A percentile compares a stretch with the other conserved stretches of the same genome.
Conservation (phyloP, 2,329 filamentous ascomycete species). For the Scedosporium dehoogii region DNA sequence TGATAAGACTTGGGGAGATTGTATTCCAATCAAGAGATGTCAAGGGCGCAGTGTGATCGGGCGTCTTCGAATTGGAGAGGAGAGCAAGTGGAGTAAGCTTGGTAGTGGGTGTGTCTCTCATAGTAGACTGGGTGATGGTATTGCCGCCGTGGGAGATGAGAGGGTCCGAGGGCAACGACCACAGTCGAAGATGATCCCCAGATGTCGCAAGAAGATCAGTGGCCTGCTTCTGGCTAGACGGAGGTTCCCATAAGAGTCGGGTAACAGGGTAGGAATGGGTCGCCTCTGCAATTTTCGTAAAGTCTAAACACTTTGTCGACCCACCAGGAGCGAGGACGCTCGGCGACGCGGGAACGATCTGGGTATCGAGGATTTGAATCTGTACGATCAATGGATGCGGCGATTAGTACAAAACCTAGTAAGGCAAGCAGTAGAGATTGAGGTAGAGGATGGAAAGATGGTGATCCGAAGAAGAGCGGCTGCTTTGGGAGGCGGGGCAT, state of each 20-base stretch:
- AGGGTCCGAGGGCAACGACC: constrained; percentile 75
- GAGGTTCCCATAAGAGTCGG: constrained; percentile 89
- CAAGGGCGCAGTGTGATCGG: constrained; percentile 91
- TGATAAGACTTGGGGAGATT: constrained; percentile 91
- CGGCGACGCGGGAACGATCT: constrained; percentile 57
- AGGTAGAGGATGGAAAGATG: neutral
- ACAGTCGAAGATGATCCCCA: constrained; percentile 85
- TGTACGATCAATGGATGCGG: constrained; percentile 23
- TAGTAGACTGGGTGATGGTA: constrained; percentile 49
- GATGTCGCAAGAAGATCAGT: constrained; percentile 93
- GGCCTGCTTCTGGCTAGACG: constrained; percentile 86
- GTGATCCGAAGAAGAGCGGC: neutral
- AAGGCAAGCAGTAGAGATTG: neutral
- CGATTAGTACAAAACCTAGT: constrained; percentile 1
- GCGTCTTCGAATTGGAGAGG: constrained; percentile 95
- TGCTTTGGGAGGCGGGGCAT: neutral
- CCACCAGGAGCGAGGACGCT: constrained; percentile 51
- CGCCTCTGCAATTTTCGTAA: constrained; percentile 87
- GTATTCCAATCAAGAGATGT: constrained; percentile 98
- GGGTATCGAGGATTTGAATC: constrained; percentile 96
- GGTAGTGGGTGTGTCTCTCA: constrained; percentile 47
- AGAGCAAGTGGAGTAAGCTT: constrained; percentile 90
- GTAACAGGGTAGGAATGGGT: constrained; percentile 98
- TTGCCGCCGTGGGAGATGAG: constrained; percentile 50
- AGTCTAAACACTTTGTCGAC: constrained; percentile 72